phyloP scores from a whole-genome alignment of 2,329 filamentous ascomycete genomes.

The Fusarium succisae region DNA sequence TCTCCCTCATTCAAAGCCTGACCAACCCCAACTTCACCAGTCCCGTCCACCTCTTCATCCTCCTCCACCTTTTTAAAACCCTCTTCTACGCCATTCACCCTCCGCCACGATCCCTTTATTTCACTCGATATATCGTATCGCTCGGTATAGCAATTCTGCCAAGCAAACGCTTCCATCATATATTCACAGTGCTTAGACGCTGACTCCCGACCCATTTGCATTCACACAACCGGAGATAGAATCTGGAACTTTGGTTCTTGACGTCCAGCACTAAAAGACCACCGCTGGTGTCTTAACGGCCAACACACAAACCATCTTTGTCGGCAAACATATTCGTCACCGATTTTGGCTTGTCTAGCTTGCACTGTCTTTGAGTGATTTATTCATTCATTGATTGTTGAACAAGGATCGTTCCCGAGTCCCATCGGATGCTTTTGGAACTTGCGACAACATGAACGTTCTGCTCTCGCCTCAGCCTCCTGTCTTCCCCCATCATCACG shows the following conservation, averaged over 20 bases:
- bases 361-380: constrained; percentile 10
- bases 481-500: constrained; percentile 68
- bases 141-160: not conserved
- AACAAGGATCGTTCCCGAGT: constrained; percentile 5
- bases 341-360: not conserved
- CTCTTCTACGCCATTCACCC: constrained; percentile 11
- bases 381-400: constrained; percentile 25
- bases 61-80: constrained; percentile 33
- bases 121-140: not conserved
- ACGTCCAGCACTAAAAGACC: not conserved
- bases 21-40: constrained; percentile 25
- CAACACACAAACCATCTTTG: not conserved
- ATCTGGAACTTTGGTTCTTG: not conserved
- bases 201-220: not conserved
- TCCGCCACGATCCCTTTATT: not conserved
- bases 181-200: not conserved
- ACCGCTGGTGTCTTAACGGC: not conserved
- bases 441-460: constrained; percentile 64
- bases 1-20: constrained; percentile 32
- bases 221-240: not conserved
- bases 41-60: constrained; percentile 25
- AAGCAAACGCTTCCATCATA: not conserved
- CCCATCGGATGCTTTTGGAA: not conserved
- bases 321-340: not conserved
- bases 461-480: constrained; percentile 68